Percentiles rank a stretch among this genome's conserved stretches.
Evolutionary conservation across 345 rosid genomes (phyloP).

Genomic region (Citropsis articulata): DNA sequence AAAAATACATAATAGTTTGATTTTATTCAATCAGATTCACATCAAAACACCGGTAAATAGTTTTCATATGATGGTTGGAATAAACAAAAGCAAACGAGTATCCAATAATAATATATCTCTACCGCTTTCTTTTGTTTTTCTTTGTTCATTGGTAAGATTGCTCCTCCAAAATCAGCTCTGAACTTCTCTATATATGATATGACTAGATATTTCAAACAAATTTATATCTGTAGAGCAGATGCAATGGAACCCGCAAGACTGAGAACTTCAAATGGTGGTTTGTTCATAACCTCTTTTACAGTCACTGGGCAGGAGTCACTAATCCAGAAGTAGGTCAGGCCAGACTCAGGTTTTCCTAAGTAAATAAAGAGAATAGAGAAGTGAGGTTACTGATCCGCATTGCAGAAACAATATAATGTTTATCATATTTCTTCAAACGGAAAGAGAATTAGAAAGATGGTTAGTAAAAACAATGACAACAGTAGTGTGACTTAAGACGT

Average conservation of each 20-base stretch:
- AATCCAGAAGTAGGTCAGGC: constrained; percentile 88
- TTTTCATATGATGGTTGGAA: too few species aligned
- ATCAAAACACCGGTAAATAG: neutral
- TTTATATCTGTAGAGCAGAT: constrained; percentile 70
- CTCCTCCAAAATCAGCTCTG: neutral
- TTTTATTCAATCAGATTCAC: neutral
- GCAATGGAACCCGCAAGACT: constrained; percentile 88
- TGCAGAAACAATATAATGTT: neutral
- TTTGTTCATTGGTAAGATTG: neutral
- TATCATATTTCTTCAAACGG: neutral
- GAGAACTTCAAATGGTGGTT: constrained; percentile 82
- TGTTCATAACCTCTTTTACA: constrained; percentile 66
- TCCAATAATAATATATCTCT: neutral
- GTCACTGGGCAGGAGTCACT: constrained; percentile 89
- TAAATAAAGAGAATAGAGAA: neutral
- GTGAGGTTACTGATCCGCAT: neutral
- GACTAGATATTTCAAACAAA: neutral
- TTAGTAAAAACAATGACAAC: too few species aligned
- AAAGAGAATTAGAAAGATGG: neutral
- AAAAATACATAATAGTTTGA: too few species aligned
- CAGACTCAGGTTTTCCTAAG: constrained; percentile 67
- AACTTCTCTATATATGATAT: constrained; percentile 6
- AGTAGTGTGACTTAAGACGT: neutral
- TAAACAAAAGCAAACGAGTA: neutral
- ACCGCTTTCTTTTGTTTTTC: neutral